Percentiles rank a stretch among this genome's conserved stretches.
phyloP scores from a whole-genome alignment of 257 asterid genomes.

The Solanum dulcamara region DNA sequence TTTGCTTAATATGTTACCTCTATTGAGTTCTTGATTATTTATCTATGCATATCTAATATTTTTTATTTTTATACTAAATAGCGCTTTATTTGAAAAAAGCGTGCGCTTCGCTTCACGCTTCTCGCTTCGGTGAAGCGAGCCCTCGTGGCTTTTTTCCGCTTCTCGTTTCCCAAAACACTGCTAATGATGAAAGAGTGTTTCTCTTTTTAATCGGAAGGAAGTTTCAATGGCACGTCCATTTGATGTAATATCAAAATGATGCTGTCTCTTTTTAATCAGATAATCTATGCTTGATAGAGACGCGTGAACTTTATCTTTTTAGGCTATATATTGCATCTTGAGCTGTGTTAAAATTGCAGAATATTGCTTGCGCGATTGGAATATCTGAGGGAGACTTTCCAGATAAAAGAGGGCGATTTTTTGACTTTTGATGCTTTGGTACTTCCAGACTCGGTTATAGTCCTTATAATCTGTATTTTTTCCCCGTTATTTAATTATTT shows the following conservation, averaged over 20 bases:
- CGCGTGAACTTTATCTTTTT: neutral
- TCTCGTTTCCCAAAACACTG: too few species aligned
- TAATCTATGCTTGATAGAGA: neutral
- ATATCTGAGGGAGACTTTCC: slow-evolving; percentile 87
- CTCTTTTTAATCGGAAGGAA: neutral
- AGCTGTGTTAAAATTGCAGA: slow-evolving; percentile 34
- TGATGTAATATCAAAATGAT: neutral
- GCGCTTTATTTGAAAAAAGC: too few species aligned
- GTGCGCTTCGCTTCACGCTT: too few species aligned
- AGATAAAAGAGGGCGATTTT: slow-evolving; percentile 94
- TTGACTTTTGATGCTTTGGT: slow-evolving; percentile 97
- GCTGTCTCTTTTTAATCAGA: neutral
- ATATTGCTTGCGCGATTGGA: slow-evolving; percentile 87
- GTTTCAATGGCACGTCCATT: neutral
- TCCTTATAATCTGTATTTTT: neutral
- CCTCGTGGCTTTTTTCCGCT: too few species aligned
- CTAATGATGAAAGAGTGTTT: neutral
- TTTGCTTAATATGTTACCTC: too few species aligned
- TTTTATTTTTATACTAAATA: too few species aligned
- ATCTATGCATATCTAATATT: too few species aligned
- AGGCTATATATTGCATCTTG: neutral
- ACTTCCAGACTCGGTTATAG: slow-evolving; percentile 7
- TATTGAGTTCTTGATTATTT: too few species aligned
- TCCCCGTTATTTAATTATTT: neutral
- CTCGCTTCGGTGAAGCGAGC: too few species aligned